phyloP scores from a whole-genome alignment of 2,329 filamentous ascomycete genomes.

The Microdochium trichocladiopsis region DNA sequence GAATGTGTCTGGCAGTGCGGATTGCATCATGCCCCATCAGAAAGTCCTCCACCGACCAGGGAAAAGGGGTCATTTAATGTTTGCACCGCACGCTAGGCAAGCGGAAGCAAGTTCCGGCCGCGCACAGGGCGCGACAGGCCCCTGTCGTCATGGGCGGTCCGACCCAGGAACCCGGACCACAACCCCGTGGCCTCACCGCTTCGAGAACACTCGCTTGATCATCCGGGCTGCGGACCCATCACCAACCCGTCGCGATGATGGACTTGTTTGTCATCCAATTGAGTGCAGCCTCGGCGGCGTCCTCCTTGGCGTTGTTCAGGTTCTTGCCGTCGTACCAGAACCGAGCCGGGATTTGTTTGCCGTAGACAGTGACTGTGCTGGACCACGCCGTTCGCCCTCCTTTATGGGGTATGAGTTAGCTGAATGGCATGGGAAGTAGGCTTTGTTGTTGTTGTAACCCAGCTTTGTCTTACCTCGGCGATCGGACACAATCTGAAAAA shows the following conservation, averaged over 20 bases:
- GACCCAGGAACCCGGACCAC: background rate
- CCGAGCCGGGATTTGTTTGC: conserved; percentile 59
- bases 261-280: conserved; percentile 41
- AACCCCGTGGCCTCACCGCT: background rate
- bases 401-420: conserved; percentile 22
- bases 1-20: no score
- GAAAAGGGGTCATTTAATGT: background rate
- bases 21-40: no score
- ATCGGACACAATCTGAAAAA: conserved; percentile 68
- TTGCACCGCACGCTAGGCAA: background rate
- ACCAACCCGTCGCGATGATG: conserved; percentile 19
- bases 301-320: conserved; percentile 80
- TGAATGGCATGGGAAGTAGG: no score
- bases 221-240: conserved; percentile 1
- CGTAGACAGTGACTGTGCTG: conserved; percentile 66
- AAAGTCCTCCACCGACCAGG: no score
- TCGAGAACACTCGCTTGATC: background rate
- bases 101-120: background rate
- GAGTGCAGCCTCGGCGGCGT: conserved; percentile 79
- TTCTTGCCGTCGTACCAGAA: conserved; percentile 92
- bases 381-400: conserved; percentile 91
- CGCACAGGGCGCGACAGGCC: background rate
- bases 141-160: background rate
- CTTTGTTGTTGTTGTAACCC: no score
- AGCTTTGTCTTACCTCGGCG: conserved; percentile 59